A percentile compares a stretch with the other conserved stretches of the same genome.
phyloP scores from a whole-genome alignment of 2,329 filamentous ascomycete species.

The Aspergillus persii region DNA sequence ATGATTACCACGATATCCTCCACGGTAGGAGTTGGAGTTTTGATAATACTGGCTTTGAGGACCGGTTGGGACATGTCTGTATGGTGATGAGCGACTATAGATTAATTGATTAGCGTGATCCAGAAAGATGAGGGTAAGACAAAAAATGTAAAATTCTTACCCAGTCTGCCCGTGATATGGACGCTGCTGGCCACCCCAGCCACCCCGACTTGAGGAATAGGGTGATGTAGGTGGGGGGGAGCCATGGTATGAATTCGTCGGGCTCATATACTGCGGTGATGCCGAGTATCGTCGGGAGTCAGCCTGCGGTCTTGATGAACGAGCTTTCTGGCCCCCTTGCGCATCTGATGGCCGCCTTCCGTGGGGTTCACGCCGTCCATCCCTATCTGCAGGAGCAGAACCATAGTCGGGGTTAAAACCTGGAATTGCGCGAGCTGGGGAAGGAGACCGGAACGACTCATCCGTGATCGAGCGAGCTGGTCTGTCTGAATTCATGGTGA shows the following conservation, averaged over 20 bases:
- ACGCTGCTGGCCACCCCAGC: slow-evolving; percentile 47
- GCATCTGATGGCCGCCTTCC: slow-evolving; percentile 33
- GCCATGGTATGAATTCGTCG: slow-evolving; percentile 55
- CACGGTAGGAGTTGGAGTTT: slow-evolving; percentile 46
- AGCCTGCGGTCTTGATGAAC: slow-evolving; percentile 41
- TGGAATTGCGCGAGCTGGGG: slow-evolving; percentile 33
- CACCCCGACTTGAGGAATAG: slow-evolving; percentile 54
- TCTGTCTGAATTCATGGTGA: slow-evolving; percentile 28
- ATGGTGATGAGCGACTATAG: slow-evolving; percentile 62
- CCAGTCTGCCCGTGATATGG: slow-evolving; percentile 48
- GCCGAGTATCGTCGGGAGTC: slow-evolving; percentile 53
- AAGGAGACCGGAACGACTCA: slow-evolving; percentile 29
- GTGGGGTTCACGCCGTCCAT: slow-evolving; percentile 33
- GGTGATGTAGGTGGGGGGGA: slow-evolving; percentile 64
- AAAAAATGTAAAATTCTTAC: slow-evolving; percentile 44
- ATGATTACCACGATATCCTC: slow-evolving; percentile 59
- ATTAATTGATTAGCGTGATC: slow-evolving; percentile 23
- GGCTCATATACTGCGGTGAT: slow-evolving; percentile 58
- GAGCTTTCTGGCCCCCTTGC: slow-evolving; percentile 28
- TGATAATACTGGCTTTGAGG: slow-evolving; percentile 58
- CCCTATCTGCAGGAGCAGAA: slow-evolving; percentile 30
- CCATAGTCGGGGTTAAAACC: slow-evolving; percentile 33
- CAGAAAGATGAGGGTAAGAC: slow-evolving; percentile 7
- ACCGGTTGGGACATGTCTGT: slow-evolving; percentile 55
- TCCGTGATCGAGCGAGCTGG: slow-evolving; percentile 29